phyloP scores from a whole-genome alignment of 768 basidiomycete genomes.

The Pisolithus tinctorius region DNA sequence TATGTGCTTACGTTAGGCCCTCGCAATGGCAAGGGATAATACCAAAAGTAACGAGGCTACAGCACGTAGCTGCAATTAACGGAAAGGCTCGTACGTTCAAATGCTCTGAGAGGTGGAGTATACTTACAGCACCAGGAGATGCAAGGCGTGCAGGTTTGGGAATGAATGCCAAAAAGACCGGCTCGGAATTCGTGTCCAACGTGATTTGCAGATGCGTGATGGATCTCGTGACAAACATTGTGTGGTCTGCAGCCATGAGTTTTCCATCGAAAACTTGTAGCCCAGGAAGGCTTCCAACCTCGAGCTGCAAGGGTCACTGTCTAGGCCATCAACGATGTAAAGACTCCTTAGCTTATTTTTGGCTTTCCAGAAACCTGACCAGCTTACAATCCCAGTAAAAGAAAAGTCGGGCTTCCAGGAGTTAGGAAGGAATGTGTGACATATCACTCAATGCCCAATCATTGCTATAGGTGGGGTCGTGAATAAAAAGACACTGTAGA shows the following conservation, averaged over 20 bases:
- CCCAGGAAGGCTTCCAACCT: constrained; percentile 31
- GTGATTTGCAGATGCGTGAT: constrained; percentile 41
- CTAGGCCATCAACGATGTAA: constrained; percentile 24
- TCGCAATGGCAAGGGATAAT: constrained; percentile 30
- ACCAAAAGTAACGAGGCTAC: constrained; percentile 31
- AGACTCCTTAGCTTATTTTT: constrained; percentile 36
- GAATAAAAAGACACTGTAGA: constrained; percentile 38
- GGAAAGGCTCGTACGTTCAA: constrained; percentile 23
- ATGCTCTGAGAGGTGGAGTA: constrained; percentile 30
- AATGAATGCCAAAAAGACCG: constrained; percentile 26
- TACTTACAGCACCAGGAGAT: constrained; percentile 30
- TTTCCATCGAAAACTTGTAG: constrained; percentile 42
- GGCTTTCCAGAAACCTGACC: constrained; percentile 42
- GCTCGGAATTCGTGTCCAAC: constrained; percentile 32
- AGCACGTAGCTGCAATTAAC: constrained; percentile 27
- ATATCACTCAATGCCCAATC: constrained; percentile 42
- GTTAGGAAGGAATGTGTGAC: constrained; percentile 36
- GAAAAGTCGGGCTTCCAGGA: constrained; percentile 42
- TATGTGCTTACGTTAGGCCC: constrained; percentile 25
- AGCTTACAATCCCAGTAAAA: constrained; percentile 43
- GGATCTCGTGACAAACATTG: constrained; percentile 28
- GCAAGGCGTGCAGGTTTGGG: constrained; percentile 23
- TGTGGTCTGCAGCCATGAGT: constrained; percentile 33
- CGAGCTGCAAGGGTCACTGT: constrained; percentile 17
- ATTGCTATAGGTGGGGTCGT: constrained; percentile 32